Evolutionary conservation across 257 asterid genomes (phyloP), one percentile per base, ranked within the genome.

Genomic region (Primulina huaijiensis): DNA sequence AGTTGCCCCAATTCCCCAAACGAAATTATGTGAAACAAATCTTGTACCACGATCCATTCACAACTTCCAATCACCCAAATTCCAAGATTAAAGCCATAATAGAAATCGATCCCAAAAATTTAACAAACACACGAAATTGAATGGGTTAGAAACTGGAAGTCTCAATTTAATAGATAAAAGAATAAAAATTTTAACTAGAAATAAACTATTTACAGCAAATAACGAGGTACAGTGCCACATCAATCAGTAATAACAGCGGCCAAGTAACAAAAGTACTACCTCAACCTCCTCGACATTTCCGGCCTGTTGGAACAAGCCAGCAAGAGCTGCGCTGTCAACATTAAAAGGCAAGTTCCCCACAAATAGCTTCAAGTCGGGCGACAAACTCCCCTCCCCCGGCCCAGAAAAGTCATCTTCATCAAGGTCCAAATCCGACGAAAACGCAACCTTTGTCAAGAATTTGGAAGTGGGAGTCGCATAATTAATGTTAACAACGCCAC

Each of bases 281-380:
- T 94, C 97, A 77, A 86, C 99, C 96, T 87, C 85, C 78, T 89
- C 95, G 58, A 89, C 97, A 38, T 72, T 83, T 31, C 99, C 99
- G 68, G 89, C 92, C 40, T 79, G 88, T 38, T 83, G 88, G 68
- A 94, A 94, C 83, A 94, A 74, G 8, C 78, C 89, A 69, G 99
- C 99, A 21, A 94, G 95, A 50, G 76, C 78, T 17, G 92, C 82
- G 40, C 99, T 94, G 35, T 93, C 99, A 14, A 82, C 90, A 60
- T 23, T 76, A 57, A 87, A 93, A 4, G 99, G 92, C 79, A 93
- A 83, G 76, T 93, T 93, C 17, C 99, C 96, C 0, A 93, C 97
- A 31, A 86, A 94, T 30, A 94, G 79, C 67, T 91, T 89, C 60
- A 85, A 79, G 64, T 90, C 90, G 29, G 95, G 86, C 50, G 95